phyloP scores from a whole-genome alignment of 139 green algal genomes.

The Eudorina sp. region DNA sequence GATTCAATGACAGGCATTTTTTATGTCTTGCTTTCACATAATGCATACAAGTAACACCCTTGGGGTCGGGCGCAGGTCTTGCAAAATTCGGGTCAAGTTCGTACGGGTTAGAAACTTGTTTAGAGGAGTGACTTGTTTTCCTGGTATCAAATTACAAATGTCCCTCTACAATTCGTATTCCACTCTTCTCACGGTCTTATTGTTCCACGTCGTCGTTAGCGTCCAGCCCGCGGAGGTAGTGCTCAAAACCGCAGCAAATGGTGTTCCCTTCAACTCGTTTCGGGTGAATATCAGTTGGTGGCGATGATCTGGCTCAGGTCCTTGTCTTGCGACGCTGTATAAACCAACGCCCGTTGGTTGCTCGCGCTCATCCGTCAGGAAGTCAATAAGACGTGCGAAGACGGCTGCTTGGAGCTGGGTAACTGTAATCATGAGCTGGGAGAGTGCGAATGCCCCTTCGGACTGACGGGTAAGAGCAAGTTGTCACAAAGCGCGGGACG shows the following conservation, averaged over 20 bases:
- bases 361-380: neutral
- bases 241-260: neutral
- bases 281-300: neutral
- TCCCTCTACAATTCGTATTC: too few relatives aligned
- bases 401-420: neutral
- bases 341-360: neutral
- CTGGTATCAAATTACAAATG: too few relatives aligned
- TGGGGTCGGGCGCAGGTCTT: too few relatives aligned
- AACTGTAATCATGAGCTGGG: conserved; percentile 40
- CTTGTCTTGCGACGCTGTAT: neutral
- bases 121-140: too few relatives aligned
- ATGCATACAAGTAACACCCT: too few relatives aligned
- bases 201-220: neutral
- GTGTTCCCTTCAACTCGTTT: conserved; percentile 18
- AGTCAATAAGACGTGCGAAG: neutral
- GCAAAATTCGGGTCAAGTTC: too few relatives aligned
- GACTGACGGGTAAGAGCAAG: conserved; percentile 5
- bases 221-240: neutral
- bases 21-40: too few relatives aligned
- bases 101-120: too few relatives aligned
- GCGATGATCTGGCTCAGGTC: neutral
- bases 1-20: too few relatives aligned
- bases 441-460: conserved; percentile 37
- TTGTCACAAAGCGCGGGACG: too few relatives aligned
- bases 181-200: neutral